These are phyloP conservation scores for Globisporangium recalcitrans DNA, from an alignment of 352 stramenopile species.

Conservation along the genomic window DNA sequence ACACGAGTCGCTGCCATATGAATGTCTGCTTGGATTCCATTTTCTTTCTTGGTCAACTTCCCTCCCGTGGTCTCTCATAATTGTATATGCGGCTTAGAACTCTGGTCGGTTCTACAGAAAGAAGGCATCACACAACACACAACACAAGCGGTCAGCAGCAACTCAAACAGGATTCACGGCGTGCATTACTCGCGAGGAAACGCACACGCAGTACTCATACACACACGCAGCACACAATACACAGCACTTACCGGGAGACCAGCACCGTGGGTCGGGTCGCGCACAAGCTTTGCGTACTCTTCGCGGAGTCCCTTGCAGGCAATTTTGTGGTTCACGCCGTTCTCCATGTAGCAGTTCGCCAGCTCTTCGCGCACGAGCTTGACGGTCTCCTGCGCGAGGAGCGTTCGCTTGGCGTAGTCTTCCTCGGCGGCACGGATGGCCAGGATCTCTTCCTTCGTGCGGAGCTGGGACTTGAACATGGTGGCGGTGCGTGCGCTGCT, in stretches of 20 bases:
- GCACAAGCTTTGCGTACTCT: conserved; percentile 77
- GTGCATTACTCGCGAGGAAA: not conserved
- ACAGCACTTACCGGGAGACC: conserved; percentile 47
- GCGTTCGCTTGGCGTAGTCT: conserved; percentile 68
- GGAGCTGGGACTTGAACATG: conserved; percentile 70
- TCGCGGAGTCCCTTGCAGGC: conserved; percentile 78
- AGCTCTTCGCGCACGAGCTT: conserved; percentile 85
- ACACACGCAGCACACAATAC: not conserved
- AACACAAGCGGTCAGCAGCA: conserved; percentile 9
- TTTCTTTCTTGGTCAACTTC: not conserved
- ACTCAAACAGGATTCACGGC: not conserved
- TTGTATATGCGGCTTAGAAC: conserved; percentile 19
- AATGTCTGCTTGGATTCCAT: not conserved
- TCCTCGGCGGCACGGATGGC: conserved; percentile 69
- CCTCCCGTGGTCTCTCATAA: conserved; percentile 11
- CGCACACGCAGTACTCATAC: not conserved
- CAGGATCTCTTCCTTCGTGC: conserved; percentile 81
- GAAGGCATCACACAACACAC: not conserved
- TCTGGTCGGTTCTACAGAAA: conserved; percentile 18
- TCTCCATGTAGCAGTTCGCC: conserved; percentile 84
- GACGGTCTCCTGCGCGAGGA: conserved; percentile 72
- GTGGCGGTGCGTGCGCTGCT: conserved; percentile 1
- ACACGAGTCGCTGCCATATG: conserved; percentile 9
- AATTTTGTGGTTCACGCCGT: conserved; percentile 87
- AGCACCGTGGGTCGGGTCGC: conserved; percentile 72